phyloP scores from a whole-genome alignment of 495 filamentous ascomycete genomes.

The Tuber magnatum region DNA sequence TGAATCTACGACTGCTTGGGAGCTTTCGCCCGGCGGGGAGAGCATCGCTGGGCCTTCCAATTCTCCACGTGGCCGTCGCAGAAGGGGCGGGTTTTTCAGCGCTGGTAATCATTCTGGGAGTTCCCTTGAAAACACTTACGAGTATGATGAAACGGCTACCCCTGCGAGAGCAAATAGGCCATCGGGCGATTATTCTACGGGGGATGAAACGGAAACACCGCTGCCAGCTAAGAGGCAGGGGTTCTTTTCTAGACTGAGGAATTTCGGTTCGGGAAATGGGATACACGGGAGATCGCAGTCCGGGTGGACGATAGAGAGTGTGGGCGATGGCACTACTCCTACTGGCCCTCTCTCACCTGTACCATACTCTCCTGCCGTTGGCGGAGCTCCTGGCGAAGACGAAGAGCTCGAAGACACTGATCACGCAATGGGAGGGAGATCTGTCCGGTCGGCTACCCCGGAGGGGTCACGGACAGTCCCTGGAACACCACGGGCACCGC shows the following conservation, averaged over 20 bases:
- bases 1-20: conserved; percentile 37
- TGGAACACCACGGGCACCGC: conserved; percentile 23
- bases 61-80: conserved; percentile 22
- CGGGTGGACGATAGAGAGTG: conserved; percentile 38
- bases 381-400: conserved; percentile 27
- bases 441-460: conserved; percentile 17
- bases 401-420: conserved; percentile 24
- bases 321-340: conserved; percentile 31
- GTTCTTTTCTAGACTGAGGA: conserved; percentile 39
- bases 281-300: conserved; percentile 34
- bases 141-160: conserved; percentile 20
- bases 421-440: conserved; percentile 26
- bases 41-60: conserved; percentile 30
- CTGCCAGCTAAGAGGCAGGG: conserved; percentile 26
- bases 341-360: conserved; percentile 26
- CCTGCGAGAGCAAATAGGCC: conserved; percentile 18
- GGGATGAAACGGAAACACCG: conserved; percentile 38
- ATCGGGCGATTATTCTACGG: conserved; percentile 34
- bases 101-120: conserved; percentile 27
- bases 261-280: conserved; percentile 26
- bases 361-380: conserved; percentile 24
- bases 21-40: conserved; percentile 32
- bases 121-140: conserved; percentile 31
- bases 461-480: conserved; percentile 24
- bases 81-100: conserved; percentile 26